Base-by-base conservation (phyloP, 2,329 filamentous ascomycete genomes). In the Pseudocercospora eumusae region DNA sequence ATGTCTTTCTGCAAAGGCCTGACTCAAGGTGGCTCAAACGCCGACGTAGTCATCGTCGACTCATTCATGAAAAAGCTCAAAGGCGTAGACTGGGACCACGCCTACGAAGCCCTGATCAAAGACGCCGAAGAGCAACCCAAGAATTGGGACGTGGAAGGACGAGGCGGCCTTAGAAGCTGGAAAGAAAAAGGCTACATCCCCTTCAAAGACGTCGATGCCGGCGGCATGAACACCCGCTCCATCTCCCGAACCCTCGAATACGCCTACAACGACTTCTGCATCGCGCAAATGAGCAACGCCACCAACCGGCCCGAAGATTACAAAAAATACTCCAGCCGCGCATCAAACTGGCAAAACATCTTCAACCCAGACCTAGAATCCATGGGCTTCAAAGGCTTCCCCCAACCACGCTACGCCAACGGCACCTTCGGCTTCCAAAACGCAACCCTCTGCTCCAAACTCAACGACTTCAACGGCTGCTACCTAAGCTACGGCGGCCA, bases 1-100 rank as follows among this genome's bases (percentile, higher is more conserved):
- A 91, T 91, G 88, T 87, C 83, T 15, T 80, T 90, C 4, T 89
- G 84, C 71, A 89, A 88, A 71, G 89, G 89, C 0, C 87, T 83
- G 68, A 91, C 88, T 0, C 89, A 92, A 75, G 88, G 89, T 11
- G 89, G 89, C 0, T 90, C 87, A 0, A 91, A 91, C 62, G 88
- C 89, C 1, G 89, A 92, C 69, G 83, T 88, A 10, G 81, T 92
- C 0, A 76, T 92, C 1, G 85, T 86, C 0, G 89, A 92, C 68
- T 86, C 86, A 0, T 91, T 83, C 63, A 66, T 90, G 36, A 92
- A 92, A 72, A 87, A 86, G 7, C 64, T 68, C 21, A 73, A 72
- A 23, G 84, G 83, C 1, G 83, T 75, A 42, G 67, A 73, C 47
- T 75, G 72, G 71, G 66, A 60, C 7, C 68, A 70, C n/a, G 72